Conservation (phyloP, 108 stramenopile species). For the Nitzschia sp. region DNA sequence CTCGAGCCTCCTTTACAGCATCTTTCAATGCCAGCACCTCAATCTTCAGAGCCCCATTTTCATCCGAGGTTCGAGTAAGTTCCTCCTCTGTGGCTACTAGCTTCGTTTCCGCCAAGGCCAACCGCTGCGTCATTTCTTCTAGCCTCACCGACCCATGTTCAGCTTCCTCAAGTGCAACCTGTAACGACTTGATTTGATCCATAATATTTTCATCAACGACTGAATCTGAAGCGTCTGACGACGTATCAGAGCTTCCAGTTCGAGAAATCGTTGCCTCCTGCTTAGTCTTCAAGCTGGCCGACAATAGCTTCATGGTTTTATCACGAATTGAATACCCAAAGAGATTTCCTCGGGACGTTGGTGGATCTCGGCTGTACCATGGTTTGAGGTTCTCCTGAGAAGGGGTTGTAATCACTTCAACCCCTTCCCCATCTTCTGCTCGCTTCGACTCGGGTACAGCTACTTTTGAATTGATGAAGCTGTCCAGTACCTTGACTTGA, state of each 20-base stretch:
- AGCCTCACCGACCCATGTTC: conserved; percentile 7
- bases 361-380: conserved; percentile 3
- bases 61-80: conserved; percentile 7
- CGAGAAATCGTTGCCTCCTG: not conserved
- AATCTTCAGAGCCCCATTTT: conserved; percentile 15
- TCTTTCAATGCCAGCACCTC: conserved; percentile 34
- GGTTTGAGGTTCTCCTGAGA: not conserved
- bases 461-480: not conserved
- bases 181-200: conserved; percentile 8
- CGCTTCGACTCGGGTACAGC: not conserved
- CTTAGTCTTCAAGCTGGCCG: not conserved
- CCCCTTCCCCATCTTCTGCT: conserved; percentile 1
- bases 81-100: conserved; percentile 1
- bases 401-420: conserved; percentile 4
- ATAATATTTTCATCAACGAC: conserved; percentile 1
- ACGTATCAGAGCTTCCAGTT: not conserved
- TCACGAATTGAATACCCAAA: not conserved
- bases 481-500: not conserved
- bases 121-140: conserved; percentile 1
- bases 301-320: not conserved
- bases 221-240: not conserved
- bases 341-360: not conserved
- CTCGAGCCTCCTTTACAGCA: conserved; percentile 42
- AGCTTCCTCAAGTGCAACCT: not conserved
- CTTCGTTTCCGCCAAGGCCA: conserved; percentile 11